Conservation (phyloP, 2,329 filamentous ascomycete genomes). For the Fusarium circinatum region DNA sequence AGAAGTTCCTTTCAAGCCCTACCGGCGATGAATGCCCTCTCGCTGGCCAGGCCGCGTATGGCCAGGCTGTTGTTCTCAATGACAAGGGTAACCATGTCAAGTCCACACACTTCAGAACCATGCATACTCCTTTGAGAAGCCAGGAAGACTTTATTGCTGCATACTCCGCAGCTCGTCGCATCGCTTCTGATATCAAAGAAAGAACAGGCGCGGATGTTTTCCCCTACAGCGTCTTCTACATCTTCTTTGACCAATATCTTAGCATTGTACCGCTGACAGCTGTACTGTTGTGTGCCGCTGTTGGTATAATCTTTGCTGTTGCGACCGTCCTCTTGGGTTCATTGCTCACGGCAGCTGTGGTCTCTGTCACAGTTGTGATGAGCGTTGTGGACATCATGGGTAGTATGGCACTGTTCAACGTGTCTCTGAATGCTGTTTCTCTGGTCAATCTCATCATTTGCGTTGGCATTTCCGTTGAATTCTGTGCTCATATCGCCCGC, state of each 20-base stretch:
- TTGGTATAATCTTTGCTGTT: slow-evolving; percentile 86
- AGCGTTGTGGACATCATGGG: slow-evolving; percentile 93
- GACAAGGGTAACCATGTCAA: slow-evolving; percentile 72
- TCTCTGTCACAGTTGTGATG: slow-evolving; percentile 91
- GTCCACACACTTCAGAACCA: slow-evolving; percentile 91
- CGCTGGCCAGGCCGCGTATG: slow-evolving; percentile 88
- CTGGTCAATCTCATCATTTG: slow-evolving; percentile 97
- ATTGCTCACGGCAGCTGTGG: slow-evolving; percentile 79
- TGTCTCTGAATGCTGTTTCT: slow-evolving; percentile 93
- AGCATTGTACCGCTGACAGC: slow-evolving; percentile 83
- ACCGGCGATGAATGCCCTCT: slow-evolving; percentile 87
- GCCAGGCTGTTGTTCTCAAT: slow-evolving; percentile 84
- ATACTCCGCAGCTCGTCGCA: slow-evolving; percentile 88
- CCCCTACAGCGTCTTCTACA: slow-evolving; percentile 97
- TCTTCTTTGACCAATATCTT: slow-evolving; percentile 98
- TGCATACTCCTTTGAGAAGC: slow-evolving; percentile 85
- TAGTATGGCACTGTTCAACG: slow-evolving; percentile 88
- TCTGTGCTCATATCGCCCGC: slow-evolving; percentile 95
- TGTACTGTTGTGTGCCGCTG: slow-evolving; percentile 81
- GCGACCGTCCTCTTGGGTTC: slow-evolving; percentile 86
- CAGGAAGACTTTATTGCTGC: slow-evolving; percentile 94
- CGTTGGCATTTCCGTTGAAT: slow-evolving; percentile 95
- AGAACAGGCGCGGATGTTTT: slow-evolving; percentile 85
- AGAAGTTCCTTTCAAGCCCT: slow-evolving; percentile 83
- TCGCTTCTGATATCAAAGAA: slow-evolving; percentile 78